A percentile compares a stretch with the other conserved stretches of the same genome.
phyloP scores from a whole-genome alignment of 2,329 filamentous ascomycete species.

The Sphaerulina vaccinii region DNA sequence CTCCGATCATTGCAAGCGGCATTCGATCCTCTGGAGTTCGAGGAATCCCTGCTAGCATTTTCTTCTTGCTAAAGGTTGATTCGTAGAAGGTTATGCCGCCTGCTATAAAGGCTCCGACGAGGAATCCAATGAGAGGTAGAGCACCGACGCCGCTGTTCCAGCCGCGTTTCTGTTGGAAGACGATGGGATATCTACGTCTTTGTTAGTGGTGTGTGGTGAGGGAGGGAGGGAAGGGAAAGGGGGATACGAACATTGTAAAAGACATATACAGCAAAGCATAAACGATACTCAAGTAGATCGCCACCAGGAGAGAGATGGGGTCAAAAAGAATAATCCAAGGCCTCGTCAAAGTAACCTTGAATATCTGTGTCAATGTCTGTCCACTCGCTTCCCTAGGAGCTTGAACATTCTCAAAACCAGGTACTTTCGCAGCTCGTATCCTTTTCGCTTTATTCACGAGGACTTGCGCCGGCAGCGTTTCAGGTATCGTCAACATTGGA shows the following conservation, averaged over 20 bases:
- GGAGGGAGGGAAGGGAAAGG: too few species aligned
- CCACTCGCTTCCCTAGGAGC: constrained; percentile 51
- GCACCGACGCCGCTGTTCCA: constrained; percentile 57
- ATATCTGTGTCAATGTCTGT: constrained; percentile 45
- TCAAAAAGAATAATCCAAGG: constrained; percentile 57
- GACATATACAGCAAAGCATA: constrained; percentile 59
- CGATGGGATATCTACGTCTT: constrained; percentile 22
- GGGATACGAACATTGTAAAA: constrained; percentile 59
- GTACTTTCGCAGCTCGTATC: constrained; percentile 49
- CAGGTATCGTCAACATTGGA: constrained; percentile 56
- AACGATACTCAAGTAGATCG: constrained; percentile 55
- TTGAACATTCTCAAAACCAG: constrained; percentile 54
- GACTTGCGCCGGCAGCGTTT: constrained; percentile 54
- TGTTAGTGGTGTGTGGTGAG: constrained; percentile 32
- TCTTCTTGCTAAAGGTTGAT: constrained; percentile 41
- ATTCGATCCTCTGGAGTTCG: constrained; percentile 45
- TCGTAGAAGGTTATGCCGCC: constrained; percentile 44
- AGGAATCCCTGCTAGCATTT: constrained; percentile 37
- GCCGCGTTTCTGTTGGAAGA: constrained; percentile 53
- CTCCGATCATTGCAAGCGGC: constrained; percentile 36
- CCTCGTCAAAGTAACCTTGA: constrained; percentile 53
- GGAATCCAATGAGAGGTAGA: constrained; percentile 52
- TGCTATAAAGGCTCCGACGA: constrained; percentile 50
- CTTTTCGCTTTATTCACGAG: constrained; percentile 54
- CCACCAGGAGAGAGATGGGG: constrained; percentile 53